A percentile compares a stretch with the other conserved stretches of the same genome.
Evolutionary conservation across 1,139 yeast species (phyloP).

Genomic region (Candida neerlandica): DNA sequence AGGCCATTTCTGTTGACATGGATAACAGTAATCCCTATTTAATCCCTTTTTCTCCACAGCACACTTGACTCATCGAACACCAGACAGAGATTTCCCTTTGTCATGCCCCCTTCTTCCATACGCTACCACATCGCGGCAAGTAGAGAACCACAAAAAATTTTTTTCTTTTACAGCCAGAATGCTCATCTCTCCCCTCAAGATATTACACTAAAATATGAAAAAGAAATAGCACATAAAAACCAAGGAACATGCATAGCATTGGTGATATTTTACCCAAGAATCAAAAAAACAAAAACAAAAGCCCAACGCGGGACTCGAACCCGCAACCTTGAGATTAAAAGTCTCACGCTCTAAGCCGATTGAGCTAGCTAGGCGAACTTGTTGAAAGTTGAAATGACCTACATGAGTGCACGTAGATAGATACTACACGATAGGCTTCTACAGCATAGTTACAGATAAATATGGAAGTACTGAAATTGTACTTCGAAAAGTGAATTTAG

Average conservation of each 20-base stretch:
- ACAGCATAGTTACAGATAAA: no score
- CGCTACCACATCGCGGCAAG: not conserved
- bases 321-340: conserved; percentile 40
- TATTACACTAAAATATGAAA: not conserved
- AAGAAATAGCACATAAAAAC: not conserved
- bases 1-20: no score
- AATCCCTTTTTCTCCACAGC: no score
- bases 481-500: no score
- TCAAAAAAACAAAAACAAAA: conserved; percentile 18
- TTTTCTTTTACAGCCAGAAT: not conserved
- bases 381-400: no score
- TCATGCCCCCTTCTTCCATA: no score
- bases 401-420: no score
- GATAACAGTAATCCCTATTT: no score
- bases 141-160: not conserved
- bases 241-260: not conserved
- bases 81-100: conserved; percentile 47
- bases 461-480: no score
- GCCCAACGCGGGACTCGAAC: conserved; percentile 56
- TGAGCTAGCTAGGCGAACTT: conserved; percentile 8
- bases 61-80: not conserved
- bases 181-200: not conserved
- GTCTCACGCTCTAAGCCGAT: conserved; percentile 11
- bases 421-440: no score
- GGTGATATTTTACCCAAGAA: not conserved